A percentile compares a stretch with the other conserved stretches of the same genome.
These are phyloP conservation scores for Trametes villosa DNA, from an alignment of 768 basidiomycete species.

Conservation along the genomic window DNA sequence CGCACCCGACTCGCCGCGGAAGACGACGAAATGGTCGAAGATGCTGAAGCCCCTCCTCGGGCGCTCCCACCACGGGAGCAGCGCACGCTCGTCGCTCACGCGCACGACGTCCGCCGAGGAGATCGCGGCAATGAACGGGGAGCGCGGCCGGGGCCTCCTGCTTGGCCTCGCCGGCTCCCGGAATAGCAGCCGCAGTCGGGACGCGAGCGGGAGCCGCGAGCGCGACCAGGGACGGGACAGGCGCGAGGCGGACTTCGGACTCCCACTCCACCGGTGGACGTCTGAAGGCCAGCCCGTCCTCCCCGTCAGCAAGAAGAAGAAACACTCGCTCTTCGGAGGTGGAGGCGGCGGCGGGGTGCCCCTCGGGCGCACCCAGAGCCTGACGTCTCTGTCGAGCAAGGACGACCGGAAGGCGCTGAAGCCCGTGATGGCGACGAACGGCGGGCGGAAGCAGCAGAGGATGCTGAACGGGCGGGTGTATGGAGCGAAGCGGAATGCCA, in stretches of 20 bases:
- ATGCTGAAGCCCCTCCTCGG: constrained; percentile 40
- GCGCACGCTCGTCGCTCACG: constrained; percentile 24
- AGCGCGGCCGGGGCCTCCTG: constrained; percentile 30
- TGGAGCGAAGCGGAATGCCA: constrained; percentile 48
- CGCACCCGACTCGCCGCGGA: constrained; percentile 19
- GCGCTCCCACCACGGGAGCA: constrained; percentile 10
- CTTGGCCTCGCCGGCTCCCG: constrained; percentile 16
- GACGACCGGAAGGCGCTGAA: constrained; percentile 13
- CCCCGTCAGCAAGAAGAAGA: constrained; percentile 25
- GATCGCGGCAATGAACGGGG: constrained; percentile 10
- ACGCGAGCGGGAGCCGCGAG: constrained; percentile 17
- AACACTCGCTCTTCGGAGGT: constrained; percentile 10
- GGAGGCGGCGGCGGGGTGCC: constrained; percentile 21
- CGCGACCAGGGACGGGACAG: constrained; percentile 9
- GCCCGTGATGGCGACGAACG: constrained; percentile 5
- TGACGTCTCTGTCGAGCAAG: constrained; percentile 22
- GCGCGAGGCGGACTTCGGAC: constrained; percentile 27
- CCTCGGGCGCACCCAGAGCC: constrained; percentile 26
- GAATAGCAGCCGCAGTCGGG: constrained; percentile 24
- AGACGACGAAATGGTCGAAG: constrained; percentile 31
- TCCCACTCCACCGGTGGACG: constrained; percentile 28
- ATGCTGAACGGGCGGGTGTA: constrained; percentile 91
- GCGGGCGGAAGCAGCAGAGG: constrained; percentile 27
- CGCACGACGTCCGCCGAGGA: constrained; percentile 11
- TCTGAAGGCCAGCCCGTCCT: constrained; percentile 23